A percentile compares a stretch with the other conserved stretches of the same genome.
Evolutionary conservation across 768 basidiomycete genomes (phyloP).

Genomic region (Leccinum longicurvipes): DNA sequence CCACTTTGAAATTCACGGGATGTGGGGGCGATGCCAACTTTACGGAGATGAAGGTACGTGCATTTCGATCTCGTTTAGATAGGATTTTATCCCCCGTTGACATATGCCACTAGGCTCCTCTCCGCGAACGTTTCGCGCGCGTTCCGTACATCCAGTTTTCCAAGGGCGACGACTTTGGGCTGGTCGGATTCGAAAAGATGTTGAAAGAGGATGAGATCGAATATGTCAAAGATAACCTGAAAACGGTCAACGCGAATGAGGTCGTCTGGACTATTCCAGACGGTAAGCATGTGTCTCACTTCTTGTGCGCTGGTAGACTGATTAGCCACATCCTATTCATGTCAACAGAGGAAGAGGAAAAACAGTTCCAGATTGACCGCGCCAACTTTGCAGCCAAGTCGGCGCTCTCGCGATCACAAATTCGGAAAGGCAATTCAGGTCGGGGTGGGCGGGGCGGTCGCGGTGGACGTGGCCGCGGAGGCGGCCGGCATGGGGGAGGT

Average conservation of each 20-base stretch:
- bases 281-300: slow-evolving; percentile 38
- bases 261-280: slow-evolving; percentile 63
- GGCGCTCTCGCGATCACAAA: slow-evolving; percentile 37
- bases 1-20: slow-evolving; percentile 47
- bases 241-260: slow-evolving; percentile 59
- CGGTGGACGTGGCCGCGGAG: slow-evolving; percentile 31
- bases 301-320: not conserved
- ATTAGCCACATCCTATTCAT: not conserved
- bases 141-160: slow-evolving; percentile 47
- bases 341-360: slow-evolving; percentile 64
- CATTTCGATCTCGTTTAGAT: too few relatives aligned
- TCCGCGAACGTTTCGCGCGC: slow-evolving; percentile 46
- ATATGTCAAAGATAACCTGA: slow-evolving; percentile 64
- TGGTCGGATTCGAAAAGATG: slow-evolving; percentile 57
- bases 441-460: slow-evolving; percentile 48
- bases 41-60: slow-evolving; percentile 54
- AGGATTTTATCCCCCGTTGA: not conserved
- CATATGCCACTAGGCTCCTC: slow-evolving; percentile 33
- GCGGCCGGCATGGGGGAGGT: slow-evolving; percentile 26
- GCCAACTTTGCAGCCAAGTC: slow-evolving; percentile 65
- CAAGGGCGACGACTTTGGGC: slow-evolving; percentile 43
- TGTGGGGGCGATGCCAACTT: slow-evolving; percentile 58
- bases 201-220: slow-evolving; percentile 70
- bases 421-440: slow-evolving; percentile 34
- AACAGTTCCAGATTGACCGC: slow-evolving; percentile 69